phyloP scores from a whole-genome alignment of 805 yeast species.

The Ogataea neopini region DNA sequence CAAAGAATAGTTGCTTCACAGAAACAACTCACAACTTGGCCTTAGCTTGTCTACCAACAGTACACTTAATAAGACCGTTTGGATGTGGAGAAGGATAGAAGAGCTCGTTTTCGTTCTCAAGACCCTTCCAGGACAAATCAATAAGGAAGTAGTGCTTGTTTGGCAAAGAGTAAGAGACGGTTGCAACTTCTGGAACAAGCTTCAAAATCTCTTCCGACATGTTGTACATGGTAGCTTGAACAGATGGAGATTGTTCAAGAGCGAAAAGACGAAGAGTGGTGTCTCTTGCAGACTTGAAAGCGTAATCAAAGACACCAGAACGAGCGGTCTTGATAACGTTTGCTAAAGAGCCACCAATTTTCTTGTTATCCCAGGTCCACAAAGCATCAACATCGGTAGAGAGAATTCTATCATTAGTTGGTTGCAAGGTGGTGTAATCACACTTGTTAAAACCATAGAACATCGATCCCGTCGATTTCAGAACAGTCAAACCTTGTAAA shows the following conservation, averaged over 20 bases:
- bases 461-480: slow-evolving; percentile 91
- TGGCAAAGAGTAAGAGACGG: slow-evolving; percentile 77
- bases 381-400: slow-evolving; percentile 81
- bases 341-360: slow-evolving; percentile 50
- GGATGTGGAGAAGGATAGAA: slow-evolving; percentile 93
- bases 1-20: slow-evolving; percentile 3
- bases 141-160: slow-evolving; percentile 88
- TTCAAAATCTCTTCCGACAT: slow-evolving; percentile 76
- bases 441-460: slow-evolving; percentile 84
- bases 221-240: slow-evolving; percentile 95
- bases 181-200: slow-evolving; percentile 53
- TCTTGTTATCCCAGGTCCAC: slow-evolving; percentile 63
- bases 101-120: slow-evolving; percentile 75
- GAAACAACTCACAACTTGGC: slow-evolving; percentile 46
- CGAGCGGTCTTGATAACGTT: slow-evolving; percentile 53
- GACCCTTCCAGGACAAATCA: slow-evolving; percentile 83
- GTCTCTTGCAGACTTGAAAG: slow-evolving; percentile 61
- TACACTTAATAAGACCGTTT: slow-evolving; percentile 85
- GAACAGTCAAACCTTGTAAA: slow-evolving; percentile 75
- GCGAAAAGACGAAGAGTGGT: slow-evolving; percentile 80
- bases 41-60: slow-evolving; percentile 69
- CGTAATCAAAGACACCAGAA: slow-evolving; percentile 62
- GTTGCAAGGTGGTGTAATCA: slow-evolving; percentile 85
- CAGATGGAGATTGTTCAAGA: slow-evolving; percentile 85
- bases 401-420: slow-evolving; percentile 80